Evolutionary conservation across 2,329 filamentous ascomycete genomes (phyloP), one percentile per base, ranked within the genome.

Genomic region (Volutella citrinella): DNA sequence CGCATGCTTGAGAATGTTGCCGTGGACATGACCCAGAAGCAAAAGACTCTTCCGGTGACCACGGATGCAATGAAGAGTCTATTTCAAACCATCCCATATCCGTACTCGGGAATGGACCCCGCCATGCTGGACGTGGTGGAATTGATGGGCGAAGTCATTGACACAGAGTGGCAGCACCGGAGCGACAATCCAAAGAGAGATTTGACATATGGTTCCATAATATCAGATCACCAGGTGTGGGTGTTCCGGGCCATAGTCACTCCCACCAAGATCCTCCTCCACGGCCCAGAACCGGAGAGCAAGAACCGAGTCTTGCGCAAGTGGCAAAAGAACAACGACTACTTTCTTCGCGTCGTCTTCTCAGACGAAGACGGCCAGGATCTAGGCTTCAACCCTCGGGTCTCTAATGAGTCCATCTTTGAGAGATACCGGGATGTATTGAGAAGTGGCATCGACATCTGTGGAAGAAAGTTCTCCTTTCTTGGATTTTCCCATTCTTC

Each of bases 401-500:
- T 74, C 1, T 57, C 56, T 15, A 61, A 65, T 35, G 66, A 76
- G 0, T 26, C 44, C 1, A 68, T 88, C 8, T 74, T 78, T 40
- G 47, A 55, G 0, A 75, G 81, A 1, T 90, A 89, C 57, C 74
- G 74, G 32, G 42, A 53, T 0, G 62, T 87, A 0, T 65, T 93
- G 8, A 56, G 64, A 4, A 51, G 67, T 0, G 80, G 80, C 0
- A 76, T 94, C 18, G 51, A 61, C 1, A 76, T 91, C 33, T 84
- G 74, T 4, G 84, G 79, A 1, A 68, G 79, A 10, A 52, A 59
- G 1, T 88, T 79, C 49, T 59, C 62, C 0, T 91, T 90, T 49
- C 66, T 91, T 0, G 86, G 86, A 0, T 91, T 89, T 56, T 89
- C 84, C 0, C 82, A 90, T 56, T 91, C 85, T 0, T 89, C 85